These are phyloP conservation scores for Penicillium sp. DNA, from an alignment of 2,329 filamentous ascomycete genomes.

Conservation along the genomic window DNA sequence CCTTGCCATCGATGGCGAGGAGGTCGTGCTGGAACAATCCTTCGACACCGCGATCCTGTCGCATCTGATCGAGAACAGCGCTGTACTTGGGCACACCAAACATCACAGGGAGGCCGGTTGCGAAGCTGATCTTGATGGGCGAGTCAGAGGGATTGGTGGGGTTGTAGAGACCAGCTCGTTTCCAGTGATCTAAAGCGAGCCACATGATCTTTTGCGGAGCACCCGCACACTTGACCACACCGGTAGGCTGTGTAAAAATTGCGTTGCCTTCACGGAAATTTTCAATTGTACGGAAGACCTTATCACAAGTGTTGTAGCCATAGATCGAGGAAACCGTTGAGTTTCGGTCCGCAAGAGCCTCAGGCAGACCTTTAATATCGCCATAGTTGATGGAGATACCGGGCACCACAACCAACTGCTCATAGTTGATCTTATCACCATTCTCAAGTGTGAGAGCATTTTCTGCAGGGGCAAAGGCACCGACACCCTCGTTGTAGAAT, in stretches of 20 bases:
- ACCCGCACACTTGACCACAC: slow-evolving; percentile 61
- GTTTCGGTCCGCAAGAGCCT: slow-evolving; percentile 52
- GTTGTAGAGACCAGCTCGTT: slow-evolving; percentile 53
- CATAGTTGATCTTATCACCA: slow-evolving; percentile 59
- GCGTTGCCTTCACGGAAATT: slow-evolving; percentile 52
- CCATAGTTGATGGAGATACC: slow-evolving; percentile 55
- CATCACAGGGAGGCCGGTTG: slow-evolving; percentile 57
- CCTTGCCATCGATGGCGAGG: slow-evolving; percentile 53
- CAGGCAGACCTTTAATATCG: slow-evolving; percentile 56
- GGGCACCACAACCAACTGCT: slow-evolving; percentile 64
- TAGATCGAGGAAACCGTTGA: slow-evolving; percentile 58
- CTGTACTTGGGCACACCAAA: slow-evolving; percentile 63
- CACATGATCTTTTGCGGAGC: slow-evolving; percentile 64
- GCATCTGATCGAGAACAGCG: slow-evolving; percentile 53
- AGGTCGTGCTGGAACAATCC: slow-evolving; percentile 60
- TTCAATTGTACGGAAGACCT: slow-evolving; percentile 52
- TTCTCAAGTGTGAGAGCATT: slow-evolving; percentile 57
- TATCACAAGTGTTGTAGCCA: slow-evolving; percentile 56
- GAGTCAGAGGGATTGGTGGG: slow-evolving; percentile 41
- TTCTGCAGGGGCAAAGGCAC: slow-evolving; percentile 54
- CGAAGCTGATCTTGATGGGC: slow-evolving; percentile 54
- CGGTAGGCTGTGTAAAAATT: slow-evolving; percentile 61
- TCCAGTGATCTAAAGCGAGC: slow-evolving; percentile 62
- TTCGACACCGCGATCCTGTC: slow-evolving; percentile 56
- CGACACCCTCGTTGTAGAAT: slow-evolving; percentile 57